Percentiles rank a stretch among this genome's conserved stretches.
phyloP scores from a whole-genome alignment of 2,329 filamentous ascomycete species.

The Phialophora chinensis region DNA sequence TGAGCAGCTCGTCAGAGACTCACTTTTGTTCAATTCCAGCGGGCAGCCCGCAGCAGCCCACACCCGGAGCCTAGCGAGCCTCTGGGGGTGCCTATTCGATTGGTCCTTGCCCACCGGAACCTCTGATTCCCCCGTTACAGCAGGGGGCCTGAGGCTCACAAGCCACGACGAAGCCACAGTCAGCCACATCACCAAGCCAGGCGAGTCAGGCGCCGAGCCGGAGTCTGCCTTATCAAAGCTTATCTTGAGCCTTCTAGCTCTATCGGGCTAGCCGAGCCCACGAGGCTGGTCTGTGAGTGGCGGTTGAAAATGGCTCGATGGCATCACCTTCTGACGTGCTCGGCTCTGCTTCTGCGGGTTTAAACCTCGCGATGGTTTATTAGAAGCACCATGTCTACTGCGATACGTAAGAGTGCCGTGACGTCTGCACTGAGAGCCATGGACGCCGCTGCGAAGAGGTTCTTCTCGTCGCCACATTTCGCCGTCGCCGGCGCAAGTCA shows the following conservation, averaged over 20 bases:
- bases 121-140: conserved; percentile 8
- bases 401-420: not conserved
- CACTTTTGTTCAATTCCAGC: conserved; percentile 35
- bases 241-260: conserved; percentile 2
- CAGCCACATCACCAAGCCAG: conserved; percentile 17
- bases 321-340: not conserved
- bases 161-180: conserved; percentile 19
- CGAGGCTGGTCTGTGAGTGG: not conserved
- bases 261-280: not conserved
- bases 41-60: conserved; percentile 15
- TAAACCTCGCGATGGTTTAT: not conserved
- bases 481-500: conserved; percentile 90
- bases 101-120: not conserved
- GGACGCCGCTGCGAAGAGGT: conserved; percentile 73
- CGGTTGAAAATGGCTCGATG: not conserved
- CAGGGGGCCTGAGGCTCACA: conserved; percentile 19
- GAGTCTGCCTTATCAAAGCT: conserved; percentile 20
- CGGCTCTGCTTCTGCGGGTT: no score
- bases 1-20: conserved; percentile 28
- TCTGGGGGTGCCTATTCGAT: not conserved
- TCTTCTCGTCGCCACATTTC: conserved; percentile 80
- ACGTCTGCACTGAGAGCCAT: conserved; percentile 48
- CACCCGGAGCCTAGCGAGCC: conserved; percentile 1
- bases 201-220: conserved; percentile 19
- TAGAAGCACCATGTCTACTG: not conserved